phyloP scores from a whole-genome alignment of 257 asterid species.

The Solanum infundibuliforme region DNA sequence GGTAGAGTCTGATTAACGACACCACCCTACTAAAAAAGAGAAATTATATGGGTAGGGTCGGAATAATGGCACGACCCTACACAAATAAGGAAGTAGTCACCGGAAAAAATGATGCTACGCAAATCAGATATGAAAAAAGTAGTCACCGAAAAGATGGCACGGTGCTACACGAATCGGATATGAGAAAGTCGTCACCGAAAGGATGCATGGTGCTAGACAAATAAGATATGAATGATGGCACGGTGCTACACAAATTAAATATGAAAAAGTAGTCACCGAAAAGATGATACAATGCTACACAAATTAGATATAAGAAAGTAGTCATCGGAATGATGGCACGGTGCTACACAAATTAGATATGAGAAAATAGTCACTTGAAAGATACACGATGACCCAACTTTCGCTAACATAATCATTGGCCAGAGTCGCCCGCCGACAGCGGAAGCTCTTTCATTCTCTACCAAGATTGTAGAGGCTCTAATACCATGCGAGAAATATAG shows the following conservation, averaged over 20 bases:
- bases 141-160: not conserved
- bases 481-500: not conserved
- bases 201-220: not conserved
- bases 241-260: not conserved
- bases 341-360: no score
- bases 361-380: not conserved
- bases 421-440: not conserved
- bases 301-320: not conserved
- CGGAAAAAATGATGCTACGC: no score
- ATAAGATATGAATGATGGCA: not conserved
- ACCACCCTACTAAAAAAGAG: not conserved
- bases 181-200: not conserved
- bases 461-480: not conserved
- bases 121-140: no score
- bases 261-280: not conserved
- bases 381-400: not conserved
- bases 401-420: not conserved
- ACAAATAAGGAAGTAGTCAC: no score
- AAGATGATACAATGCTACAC: not conserved
- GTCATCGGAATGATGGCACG: not conserved
- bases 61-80: no score
- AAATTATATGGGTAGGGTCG: not conserved
- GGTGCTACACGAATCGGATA: not conserved
- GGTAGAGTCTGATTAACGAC: not conserved
- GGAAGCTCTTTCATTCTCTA: not conserved